These are phyloP conservation scores for Postia placenta DNA, from an alignment of 768 basidiomycete genomes.

Conservation along the genomic window DNA sequence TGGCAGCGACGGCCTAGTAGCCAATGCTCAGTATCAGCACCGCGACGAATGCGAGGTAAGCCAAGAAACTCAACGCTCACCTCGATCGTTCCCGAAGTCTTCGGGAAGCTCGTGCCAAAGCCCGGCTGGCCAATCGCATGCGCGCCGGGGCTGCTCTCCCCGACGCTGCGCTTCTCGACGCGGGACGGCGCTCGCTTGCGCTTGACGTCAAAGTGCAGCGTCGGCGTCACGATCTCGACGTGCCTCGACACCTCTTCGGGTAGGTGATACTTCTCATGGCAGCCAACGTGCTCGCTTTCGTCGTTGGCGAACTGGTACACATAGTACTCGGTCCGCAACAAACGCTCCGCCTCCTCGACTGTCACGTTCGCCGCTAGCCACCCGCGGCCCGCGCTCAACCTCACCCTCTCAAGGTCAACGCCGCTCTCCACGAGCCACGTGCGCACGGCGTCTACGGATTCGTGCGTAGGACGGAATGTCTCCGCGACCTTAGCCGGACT, in stretches of 20 bases:
- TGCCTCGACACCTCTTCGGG: constrained; percentile 51
- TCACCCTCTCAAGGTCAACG: constrained; percentile 6
- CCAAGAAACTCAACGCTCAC: background rate
- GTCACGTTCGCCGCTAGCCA: constrained; percentile 40
- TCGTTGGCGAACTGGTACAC: constrained; percentile 32
- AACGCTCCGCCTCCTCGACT: constrained; percentile 37
- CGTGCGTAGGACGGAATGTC: constrained; percentile 37
- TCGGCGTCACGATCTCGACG: constrained; percentile 64
- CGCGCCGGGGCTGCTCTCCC: background rate
- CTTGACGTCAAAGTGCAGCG: constrained; percentile 55
- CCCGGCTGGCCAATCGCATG: constrained; percentile 9
- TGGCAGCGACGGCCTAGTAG: background rate
- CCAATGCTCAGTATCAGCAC: background rate
- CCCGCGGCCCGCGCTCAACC: constrained; percentile 33
- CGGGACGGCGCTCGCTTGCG: constrained; percentile 23
- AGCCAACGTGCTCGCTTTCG: constrained; percentile 38
- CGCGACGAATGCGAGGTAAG: background rate
- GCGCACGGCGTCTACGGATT: constrained; percentile 35
- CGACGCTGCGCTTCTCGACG: background rate
- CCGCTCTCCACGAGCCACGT: constrained; percentile 31
- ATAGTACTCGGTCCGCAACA: constrained; percentile 39
- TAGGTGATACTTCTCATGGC: constrained; percentile 58
- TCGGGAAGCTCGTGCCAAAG: constrained; percentile 11
- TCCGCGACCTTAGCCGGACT: constrained; percentile 35
- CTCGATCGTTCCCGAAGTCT: constrained; percentile 10